These are phyloP conservation scores for Cyclotella kingstonii DNA, from an alignment of 108 stramenopile species.

Conservation along the genomic window DNA sequence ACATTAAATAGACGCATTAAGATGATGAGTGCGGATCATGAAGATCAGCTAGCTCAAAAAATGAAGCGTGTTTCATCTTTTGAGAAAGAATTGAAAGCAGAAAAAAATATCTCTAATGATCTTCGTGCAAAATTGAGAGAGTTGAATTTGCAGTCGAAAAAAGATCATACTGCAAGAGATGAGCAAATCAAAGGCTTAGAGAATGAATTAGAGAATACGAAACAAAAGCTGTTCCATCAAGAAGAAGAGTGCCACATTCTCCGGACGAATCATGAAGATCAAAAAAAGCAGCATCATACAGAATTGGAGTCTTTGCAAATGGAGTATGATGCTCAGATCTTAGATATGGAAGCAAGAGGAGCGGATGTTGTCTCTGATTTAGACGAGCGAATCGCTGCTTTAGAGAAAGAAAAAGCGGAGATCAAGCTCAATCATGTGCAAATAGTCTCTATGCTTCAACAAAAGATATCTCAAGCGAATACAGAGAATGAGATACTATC, in stretches of 20 bases:
- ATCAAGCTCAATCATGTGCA: constrained; percentile 8
- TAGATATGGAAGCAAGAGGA: background rate
- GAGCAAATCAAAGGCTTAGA: constrained; percentile 7
- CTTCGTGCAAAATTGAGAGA: constrained; percentile 12
- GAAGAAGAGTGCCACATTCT: background rate
- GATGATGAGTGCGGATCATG: background rate
- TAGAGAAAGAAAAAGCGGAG: background rate
- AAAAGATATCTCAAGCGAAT: constrained; percentile 14
- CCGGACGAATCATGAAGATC: background rate
- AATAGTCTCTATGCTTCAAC: constrained; percentile 3
- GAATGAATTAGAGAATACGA: background rate
- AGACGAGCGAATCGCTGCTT: constrained; percentile 4
- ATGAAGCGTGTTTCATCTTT: background rate
- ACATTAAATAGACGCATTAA: background rate
- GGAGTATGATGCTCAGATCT: background rate
- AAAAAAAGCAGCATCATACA: background rate
- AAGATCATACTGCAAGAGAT: constrained; percentile 4
- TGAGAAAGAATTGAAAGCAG: background rate
- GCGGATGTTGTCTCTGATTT: constrained; percentile 6
- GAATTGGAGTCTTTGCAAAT: background rate
- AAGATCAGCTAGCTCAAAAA: background rate
- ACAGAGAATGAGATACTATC: constrained; percentile 16
- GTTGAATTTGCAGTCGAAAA: constrained; percentile 18
- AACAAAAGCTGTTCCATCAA: background rate
- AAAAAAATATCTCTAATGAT: constrained; percentile 14